A percentile compares a stretch with the other conserved stretches of the same genome.
phyloP scores from a whole-genome alignment of 306 rosid species.

The Dryas drummondii region DNA sequence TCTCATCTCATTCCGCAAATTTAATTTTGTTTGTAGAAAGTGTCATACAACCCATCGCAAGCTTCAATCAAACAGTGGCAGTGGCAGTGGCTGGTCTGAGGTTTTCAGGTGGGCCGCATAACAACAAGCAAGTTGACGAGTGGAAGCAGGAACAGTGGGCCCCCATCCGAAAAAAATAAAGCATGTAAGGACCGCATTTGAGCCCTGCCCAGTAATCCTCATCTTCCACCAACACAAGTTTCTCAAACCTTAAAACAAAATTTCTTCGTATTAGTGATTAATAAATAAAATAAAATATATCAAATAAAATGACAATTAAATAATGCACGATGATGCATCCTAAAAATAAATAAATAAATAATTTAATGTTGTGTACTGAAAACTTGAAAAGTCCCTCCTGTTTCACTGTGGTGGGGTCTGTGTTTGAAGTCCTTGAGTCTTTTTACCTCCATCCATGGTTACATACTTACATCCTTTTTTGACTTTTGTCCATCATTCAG shows the following conservation, averaged over 20 bases:
- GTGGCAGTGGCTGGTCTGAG: too few species aligned
- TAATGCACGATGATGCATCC: too few species aligned
- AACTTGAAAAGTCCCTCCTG: too few species aligned
- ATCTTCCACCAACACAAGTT: background rate
- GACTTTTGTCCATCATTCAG: background rate
- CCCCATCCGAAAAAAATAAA: background rate
- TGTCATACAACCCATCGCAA: constrained; percentile 7
- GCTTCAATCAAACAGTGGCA: constrained; percentile 4
- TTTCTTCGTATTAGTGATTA: too few species aligned
- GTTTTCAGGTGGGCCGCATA: background rate
- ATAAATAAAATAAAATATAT: too few species aligned
- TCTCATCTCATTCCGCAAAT: too few species aligned
- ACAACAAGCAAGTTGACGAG: constrained; percentile 6
- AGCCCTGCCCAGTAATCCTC: background rate
- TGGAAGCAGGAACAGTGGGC: constrained; percentile 6
- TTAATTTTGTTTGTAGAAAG: background rate
- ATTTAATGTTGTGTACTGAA: too few species aligned
- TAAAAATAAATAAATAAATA: too few species aligned
- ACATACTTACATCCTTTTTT: background rate
- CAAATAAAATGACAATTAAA: too few species aligned
- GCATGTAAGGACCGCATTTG: background rate
- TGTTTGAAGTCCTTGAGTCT: too few species aligned
- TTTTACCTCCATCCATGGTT: too few species aligned
- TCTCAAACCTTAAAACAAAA: background rate
- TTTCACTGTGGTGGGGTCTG: too few species aligned